These are phyloP conservation scores for Lippia alba DNA, from an alignment of 305 asterid genomes.

Conservation along the genomic window DNA sequence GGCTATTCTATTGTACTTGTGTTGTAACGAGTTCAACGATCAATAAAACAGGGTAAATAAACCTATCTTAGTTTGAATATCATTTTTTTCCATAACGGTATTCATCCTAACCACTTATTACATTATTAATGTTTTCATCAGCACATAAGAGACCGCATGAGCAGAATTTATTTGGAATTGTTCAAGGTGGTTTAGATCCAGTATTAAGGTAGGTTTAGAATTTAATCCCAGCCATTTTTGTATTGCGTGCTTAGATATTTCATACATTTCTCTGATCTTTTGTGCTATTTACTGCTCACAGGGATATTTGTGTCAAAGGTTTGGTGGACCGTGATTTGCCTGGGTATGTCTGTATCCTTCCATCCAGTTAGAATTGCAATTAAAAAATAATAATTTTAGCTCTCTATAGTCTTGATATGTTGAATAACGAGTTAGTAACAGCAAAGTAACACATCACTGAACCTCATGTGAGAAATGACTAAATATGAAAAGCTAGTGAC, in stretches of 20 bases:
- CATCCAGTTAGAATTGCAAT: not conserved
- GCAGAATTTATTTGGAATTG: conserved; percentile 96
- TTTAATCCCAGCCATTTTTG: conserved; percentile 18
- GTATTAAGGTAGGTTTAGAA: conserved; percentile 67
- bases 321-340: conserved; percentile 94
- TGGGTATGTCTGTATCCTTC: conserved; percentile 62
- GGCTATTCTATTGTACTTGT: conserved; percentile 14
- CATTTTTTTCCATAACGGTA: conserved; percentile 26
- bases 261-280: conserved; percentile 20
- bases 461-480: not conserved
- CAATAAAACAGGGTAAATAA: not conserved
- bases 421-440: not conserved
- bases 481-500: conserved; percentile 19
- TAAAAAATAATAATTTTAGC: conserved; percentile 7
- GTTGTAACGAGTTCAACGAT: not conserved
- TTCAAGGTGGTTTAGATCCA: conserved; percentile 99
- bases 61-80: conserved; percentile 16
- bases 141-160: conserved; percentile 95
- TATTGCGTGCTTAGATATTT: conserved; percentile 13
- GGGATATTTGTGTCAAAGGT: conserved; percentile 94
- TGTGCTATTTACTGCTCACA: conserved; percentile 46
- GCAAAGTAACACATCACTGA: not conserved
- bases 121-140: conserved; percentile 48
- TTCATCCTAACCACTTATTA: conserved; percentile 12
- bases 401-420: not conserved